phyloP scores from a whole-genome alignment of 176 grass and related monocot species.

The Urochloa ruziziensis region DNA sequence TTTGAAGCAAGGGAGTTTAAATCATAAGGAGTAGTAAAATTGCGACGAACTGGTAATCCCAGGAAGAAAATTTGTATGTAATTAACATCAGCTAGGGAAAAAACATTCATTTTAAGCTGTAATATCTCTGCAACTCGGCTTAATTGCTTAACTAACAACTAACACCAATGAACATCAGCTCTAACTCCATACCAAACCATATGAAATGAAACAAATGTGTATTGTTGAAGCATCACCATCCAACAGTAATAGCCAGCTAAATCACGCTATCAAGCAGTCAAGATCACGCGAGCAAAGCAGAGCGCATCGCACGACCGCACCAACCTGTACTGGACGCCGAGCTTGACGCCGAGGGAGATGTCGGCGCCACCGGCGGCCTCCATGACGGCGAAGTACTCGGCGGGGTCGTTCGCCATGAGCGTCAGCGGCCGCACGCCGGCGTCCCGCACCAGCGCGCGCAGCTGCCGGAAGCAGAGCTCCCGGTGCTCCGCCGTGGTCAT shows the following conservation, averaged over 20 bases:
- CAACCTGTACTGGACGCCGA: conserved; percentile 98
- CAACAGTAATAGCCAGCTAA: not conserved
- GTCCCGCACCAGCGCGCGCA: conserved; percentile 71
- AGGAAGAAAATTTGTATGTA: not conserved
- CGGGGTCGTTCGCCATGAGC: conserved; percentile 51
- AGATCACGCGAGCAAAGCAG: not conserved
- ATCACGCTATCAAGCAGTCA: not conserved
- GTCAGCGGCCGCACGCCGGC: conserved; percentile 82
- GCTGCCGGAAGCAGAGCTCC: conserved; percentile 86
- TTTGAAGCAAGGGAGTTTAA: not conserved
- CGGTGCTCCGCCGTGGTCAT: conserved; percentile 65
- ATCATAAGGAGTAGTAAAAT: not conserved
- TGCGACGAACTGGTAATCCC: not conserved
- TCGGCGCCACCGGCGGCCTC: conserved; percentile 81
- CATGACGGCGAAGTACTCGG: conserved; percentile 75
- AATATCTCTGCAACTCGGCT: not conserved
- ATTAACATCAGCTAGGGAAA: not conserved
- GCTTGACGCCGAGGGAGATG: conserved; percentile 88
- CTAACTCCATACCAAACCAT: not conserved
- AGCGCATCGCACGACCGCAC: not conserved
- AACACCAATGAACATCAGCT: not conserved
- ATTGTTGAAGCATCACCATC: not conserved
- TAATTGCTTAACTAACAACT: not conserved
- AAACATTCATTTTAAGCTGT: not conserved
- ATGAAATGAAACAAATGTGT: not conserved